Percentiles rank a stretch among this genome's conserved stretches.
These are phyloP conservation scores for Spirogloea muscicola DNA, from an alignment of 139 green algal species.

Conservation along the genomic window DNA sequence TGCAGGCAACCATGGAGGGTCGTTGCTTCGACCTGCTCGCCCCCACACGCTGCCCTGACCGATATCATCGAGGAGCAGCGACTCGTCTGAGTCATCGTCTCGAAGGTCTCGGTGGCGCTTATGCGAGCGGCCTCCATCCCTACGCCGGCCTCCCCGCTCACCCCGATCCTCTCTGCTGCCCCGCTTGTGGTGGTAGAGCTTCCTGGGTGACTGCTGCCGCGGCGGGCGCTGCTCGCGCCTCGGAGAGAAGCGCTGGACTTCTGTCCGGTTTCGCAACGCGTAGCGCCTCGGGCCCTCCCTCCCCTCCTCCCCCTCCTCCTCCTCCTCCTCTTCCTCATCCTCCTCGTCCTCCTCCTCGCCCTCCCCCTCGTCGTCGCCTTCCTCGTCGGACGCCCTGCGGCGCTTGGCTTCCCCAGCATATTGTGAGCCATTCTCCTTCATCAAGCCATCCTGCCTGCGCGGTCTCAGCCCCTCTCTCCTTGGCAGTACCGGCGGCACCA, in stretches of 20 bases:
- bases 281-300: conserved; percentile 13
- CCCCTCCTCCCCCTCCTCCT: conserved; percentile 13
- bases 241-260: conserved; percentile 42
- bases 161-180: not conserved
- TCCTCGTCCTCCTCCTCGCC: not conserved
- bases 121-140: not conserved
- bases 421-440: too few relatives aligned
- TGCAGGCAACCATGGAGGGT: not conserved
- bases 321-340: not conserved
- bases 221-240: conserved; percentile 17
- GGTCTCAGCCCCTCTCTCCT: not conserved
- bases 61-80: conserved; percentile 34
- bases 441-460: too few relatives aligned
- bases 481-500: not conserved
- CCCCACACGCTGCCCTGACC: not conserved
- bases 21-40: not conserved
- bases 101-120: conserved; percentile 22
- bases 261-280: conserved; percentile 37
- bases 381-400: not conserved
- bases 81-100: conserved; percentile 35
- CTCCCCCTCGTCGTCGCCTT: not conserved
- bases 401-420: too few relatives aligned
- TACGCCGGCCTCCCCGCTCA: not conserved
- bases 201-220: conserved; percentile 7
- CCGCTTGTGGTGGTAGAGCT: not conserved